phyloP scores from a whole-genome alignment of 2,329 filamentous ascomycete species.

The Gyromitra esculenta region DNA sequence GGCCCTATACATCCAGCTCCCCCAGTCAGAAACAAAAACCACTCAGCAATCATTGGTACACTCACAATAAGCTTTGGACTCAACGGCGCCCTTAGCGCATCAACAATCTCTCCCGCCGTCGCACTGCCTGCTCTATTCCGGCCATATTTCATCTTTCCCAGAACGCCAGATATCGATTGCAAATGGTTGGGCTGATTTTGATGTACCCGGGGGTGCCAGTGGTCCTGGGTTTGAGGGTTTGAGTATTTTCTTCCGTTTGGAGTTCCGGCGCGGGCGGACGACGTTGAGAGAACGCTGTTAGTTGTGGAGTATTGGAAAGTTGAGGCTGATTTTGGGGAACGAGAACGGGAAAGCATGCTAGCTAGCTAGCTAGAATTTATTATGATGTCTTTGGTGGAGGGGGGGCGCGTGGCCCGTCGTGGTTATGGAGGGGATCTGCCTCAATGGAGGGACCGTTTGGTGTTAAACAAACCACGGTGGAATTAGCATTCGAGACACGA shows the following conservation, averaged over 20 bases:
- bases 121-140: conserved; percentile 52
- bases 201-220: conserved; percentile 49
- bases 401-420: conserved; percentile 37
- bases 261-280: conserved; percentile 42
- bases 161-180: conserved; percentile 46
- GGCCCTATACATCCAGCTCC: conserved; percentile 42
- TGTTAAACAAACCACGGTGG: conserved; percentile 24
- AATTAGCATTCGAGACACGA: conserved; percentile 8
- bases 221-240: conserved; percentile 22
- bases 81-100: conserved; percentile 87
- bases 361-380: conserved; percentile 20
- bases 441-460: background rate
- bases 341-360: conserved; percentile 45
- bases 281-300: conserved; percentile 45
- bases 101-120: conserved; percentile 91
- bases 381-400: conserved; percentile 21
- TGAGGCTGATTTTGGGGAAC: conserved; percentile 39
- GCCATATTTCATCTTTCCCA: conserved; percentile 54
- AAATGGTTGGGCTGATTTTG: conserved; percentile 38
- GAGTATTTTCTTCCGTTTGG: conserved; percentile 35
- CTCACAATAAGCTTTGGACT: conserved; percentile 87
- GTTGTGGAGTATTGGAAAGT: conserved; percentile 46
- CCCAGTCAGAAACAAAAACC: conserved; percentile 36
- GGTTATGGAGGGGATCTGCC: conserved; percentile 6
- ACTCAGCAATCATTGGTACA: conserved; percentile 49